Percentiles rank a stretch among this genome's conserved stretches.
phyloP scores from a whole-genome alignment of 805 yeast genomes.

The Nakazawaea siamensis region DNA sequence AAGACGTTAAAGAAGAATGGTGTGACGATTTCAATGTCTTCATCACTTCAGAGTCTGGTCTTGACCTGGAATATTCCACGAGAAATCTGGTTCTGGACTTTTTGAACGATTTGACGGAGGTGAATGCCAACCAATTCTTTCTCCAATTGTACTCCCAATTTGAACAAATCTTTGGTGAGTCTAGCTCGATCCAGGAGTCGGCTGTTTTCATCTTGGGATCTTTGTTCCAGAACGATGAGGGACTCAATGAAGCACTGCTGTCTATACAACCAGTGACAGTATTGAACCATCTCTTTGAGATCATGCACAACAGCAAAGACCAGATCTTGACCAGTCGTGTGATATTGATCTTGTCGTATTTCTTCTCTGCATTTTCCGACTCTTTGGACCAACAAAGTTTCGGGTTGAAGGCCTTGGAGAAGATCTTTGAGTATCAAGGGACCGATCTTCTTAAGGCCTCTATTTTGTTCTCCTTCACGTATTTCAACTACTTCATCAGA shows the following conservation, averaged over 20 bases:
- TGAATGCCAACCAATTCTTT: slow-evolving; percentile 23
- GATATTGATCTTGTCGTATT: slow-evolving; percentile 46
- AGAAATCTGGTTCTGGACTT: slow-evolving; percentile 58
- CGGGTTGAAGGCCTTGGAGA: slow-evolving; percentile 19
- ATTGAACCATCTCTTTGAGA: slow-evolving; percentile 14
- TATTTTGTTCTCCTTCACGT: slow-evolving; percentile 44
- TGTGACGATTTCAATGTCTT: slow-evolving; percentile 55
- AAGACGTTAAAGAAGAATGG: slow-evolving; percentile 38
- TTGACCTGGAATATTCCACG: slow-evolving; percentile 43
- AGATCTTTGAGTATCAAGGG: slow-evolving; percentile 16
- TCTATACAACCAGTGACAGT: slow-evolving; percentile 17
- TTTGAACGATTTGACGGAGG: slow-evolving; percentile 40
- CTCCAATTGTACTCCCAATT: slow-evolving; percentile 15
- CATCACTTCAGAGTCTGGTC: slow-evolving; percentile 68
- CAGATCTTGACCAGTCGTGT: slow-evolving; percentile 39
- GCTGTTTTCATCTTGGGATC: slow-evolving; percentile 30
- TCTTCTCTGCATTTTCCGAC: slow-evolving; percentile 42
- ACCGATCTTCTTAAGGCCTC: slow-evolving; percentile 21
- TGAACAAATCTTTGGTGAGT: slow-evolving; percentile 2
- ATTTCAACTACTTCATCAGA: slow-evolving; percentile 24
- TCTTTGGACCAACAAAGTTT: slow-evolving; percentile 13
- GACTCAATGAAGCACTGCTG: slow-evolving; percentile 12
- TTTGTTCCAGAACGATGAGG: slow-evolving; percentile 32
- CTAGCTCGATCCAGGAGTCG: slow-evolving; percentile 26
- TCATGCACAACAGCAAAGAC: slow-evolving; percentile 14